A percentile compares a stretch with the other conserved stretches of the same genome.
phyloP scores from a whole-genome alignment of 2,329 filamentous ascomycete species.

The Penicillium hesseltinei region DNA sequence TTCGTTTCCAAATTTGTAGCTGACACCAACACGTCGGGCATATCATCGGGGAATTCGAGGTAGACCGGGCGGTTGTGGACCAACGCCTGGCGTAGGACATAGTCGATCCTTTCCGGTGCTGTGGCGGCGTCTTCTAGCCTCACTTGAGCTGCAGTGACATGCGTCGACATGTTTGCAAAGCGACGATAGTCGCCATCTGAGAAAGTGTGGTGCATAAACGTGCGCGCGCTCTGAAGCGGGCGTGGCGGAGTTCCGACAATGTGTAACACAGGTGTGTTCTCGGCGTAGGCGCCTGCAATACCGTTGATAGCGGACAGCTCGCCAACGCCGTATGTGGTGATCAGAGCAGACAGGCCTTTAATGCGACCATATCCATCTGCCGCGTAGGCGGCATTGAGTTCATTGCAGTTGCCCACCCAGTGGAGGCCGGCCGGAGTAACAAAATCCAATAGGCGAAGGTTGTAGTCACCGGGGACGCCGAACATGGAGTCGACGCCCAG shows the following conservation, averaged over 20 bases:
- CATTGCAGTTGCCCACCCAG: slow-evolving; percentile 68
- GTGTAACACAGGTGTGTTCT: slow-evolving; percentile 66
- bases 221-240: slow-evolving; percentile 44
- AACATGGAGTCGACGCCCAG: slow-evolving; percentile 65
- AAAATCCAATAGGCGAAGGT: slow-evolving; percentile 67
- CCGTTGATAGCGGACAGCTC: slow-evolving; percentile 69
- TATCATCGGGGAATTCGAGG: slow-evolving; percentile 55
- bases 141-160: slow-evolving; percentile 53
- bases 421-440: slow-evolving; percentile 57
- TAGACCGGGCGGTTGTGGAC: slow-evolving; percentile 56
- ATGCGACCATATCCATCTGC: slow-evolving; percentile 35
- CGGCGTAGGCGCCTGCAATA: slow-evolving; percentile 70
- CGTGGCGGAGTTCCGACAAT: slow-evolving; percentile 56
- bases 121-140: slow-evolving; percentile 47
- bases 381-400: slow-evolving; percentile 63
- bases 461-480: slow-evolving; percentile 71
- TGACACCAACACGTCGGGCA: slow-evolving; percentile 41
- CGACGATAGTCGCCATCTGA: slow-evolving; percentile 56
- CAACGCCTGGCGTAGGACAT: slow-evolving; percentile 51
- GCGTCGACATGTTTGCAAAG: slow-evolving; percentile 51
- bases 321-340: slow-evolving; percentile 57
- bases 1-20: slow-evolving; percentile 20
- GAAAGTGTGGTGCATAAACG: slow-evolving; percentile 65
- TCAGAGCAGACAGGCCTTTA: slow-evolving; percentile 30
- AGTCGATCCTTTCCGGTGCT: slow-evolving; percentile 53